Base-by-base conservation (phyloP, 164 flowering plant species). In the Euptelea pleiosperma region DNA sequence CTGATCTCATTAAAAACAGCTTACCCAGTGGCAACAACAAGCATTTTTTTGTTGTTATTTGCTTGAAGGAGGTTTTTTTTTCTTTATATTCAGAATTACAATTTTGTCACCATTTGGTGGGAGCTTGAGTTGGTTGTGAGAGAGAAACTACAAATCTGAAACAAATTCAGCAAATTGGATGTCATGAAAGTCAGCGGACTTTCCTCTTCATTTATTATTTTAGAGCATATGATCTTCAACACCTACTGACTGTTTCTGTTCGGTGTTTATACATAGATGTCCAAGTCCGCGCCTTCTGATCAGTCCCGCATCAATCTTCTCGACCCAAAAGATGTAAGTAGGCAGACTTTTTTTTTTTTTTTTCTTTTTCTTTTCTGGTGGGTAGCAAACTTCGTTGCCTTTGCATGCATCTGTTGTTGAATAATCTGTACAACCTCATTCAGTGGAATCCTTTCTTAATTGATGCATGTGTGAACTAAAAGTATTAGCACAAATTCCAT, bases 211-310 rank as follows among this genome's bases (percentile, higher is more conserved):
- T n/a, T n/a, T 26, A 33, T 39, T 55, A 18, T 14, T 55, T 55
- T 19, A 37, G 6, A 28, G 12, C 33, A 9, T 15, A 21, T 21
- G 57, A 29, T 58, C 22, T 21, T 33, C 21, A 10, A 18, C 22
- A 29, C 49, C 24, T 61, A 47, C 52, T 61, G 43, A 68, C 51
- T 26, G 0, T 29, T 40, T 62, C 19, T 29, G 1, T 67, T 51
- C 29, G 64, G n/a, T 62, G 66, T 52, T 42, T 53, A 19, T 60
- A n/a, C 65, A 22, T 63, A 93, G 98, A 93, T 93, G 98, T 93
- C 98, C 53, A 90, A 93, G 70, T 93, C 97, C 50, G 89, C 92
- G 36, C 83, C 94, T 55, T 89, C 98, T 52, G 98, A 93, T 63
- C 97, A 75, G 55, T 93, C 96, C 33, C 79, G 97, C 37, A 89